Evolutionary conservation across 495 filamentous ascomycete genomes (phyloP).

Genomic region (Aspergillus avenaceus): DNA sequence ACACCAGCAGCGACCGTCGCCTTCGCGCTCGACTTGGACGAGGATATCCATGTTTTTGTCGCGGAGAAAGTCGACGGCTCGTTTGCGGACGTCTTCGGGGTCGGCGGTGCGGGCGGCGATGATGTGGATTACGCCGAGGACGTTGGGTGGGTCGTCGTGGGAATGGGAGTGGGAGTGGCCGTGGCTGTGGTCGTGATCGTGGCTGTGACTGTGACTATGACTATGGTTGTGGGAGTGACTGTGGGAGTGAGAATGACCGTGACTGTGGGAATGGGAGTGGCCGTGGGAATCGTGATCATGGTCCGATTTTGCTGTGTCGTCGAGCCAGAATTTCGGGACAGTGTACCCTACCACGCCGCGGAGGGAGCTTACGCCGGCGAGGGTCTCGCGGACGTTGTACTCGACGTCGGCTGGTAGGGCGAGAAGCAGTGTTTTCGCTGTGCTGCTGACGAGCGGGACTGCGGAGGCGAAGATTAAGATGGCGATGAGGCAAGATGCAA

Average conservation of each 20-base stretch:
- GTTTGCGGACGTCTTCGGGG: constrained; percentile 70
- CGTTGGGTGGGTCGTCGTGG: constrained; percentile 37
- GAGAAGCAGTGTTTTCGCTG: constrained; percentile 75
- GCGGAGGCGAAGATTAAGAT: constrained; percentile 87
- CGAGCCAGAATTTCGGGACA: constrained; percentile 91
- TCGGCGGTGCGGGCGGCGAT: constrained; percentile 64
- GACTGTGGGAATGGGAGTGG: constrained; percentile 20
- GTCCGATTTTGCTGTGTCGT: constrained; percentile 52
- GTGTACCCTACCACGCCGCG: constrained; percentile 82
- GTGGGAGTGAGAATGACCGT: constrained; percentile 16
- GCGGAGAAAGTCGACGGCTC: constrained; percentile 54
- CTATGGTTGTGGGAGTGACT: constrained; percentile 4
- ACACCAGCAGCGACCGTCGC: constrained; percentile 79
- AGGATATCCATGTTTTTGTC: constrained; percentile 66
- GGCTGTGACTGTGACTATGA: constrained; percentile 10
- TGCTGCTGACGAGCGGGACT: constrained; percentile 79
- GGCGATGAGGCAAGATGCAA: constrained; percentile 92
- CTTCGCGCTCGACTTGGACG: constrained; percentile 73
- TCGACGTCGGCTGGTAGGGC: constrained; percentile 82
- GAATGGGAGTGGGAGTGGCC: constrained; percentile 16
- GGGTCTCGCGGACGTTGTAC: constrained; percentile 79
- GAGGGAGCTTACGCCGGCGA: constrained; percentile 77
- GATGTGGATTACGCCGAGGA: constrained; percentile 81
- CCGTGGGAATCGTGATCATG: constrained; percentile 23
- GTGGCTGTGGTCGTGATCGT: constrained; percentile 9